These are phyloP conservation scores for Cladosporium sp. DNA, from an alignment of 2,329 filamentous ascomycete species.

Conservation along the genomic window DNA sequence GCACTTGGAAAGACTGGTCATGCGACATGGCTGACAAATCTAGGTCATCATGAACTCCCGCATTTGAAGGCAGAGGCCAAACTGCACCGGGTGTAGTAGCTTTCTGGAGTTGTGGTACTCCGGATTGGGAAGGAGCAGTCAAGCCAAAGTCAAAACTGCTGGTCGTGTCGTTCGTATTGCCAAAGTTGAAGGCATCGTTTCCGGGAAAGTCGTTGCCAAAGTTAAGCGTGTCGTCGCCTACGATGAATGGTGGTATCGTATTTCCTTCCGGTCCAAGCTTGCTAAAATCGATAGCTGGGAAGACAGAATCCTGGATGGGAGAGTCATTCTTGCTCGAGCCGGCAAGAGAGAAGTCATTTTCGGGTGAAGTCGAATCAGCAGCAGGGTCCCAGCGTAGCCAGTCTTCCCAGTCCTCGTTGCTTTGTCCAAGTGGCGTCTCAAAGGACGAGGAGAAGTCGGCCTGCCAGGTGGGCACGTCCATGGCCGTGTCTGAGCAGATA, in stretches of 20 bases:
- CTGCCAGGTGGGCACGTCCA: conserved; percentile 20
- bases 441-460: conserved; percentile 19
- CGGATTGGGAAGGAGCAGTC: conserved; percentile 26
- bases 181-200: conserved; percentile 35
- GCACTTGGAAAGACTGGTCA: conserved; percentile 26
- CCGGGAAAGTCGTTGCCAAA: conserved; percentile 28
- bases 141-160: conserved; percentile 36
- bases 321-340: conserved; percentile 40
- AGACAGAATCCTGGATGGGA: conserved; percentile 36
- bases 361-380: conserved; percentile 38
- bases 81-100: conserved; percentile 29
- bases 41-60: conserved; percentile 24
- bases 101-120: conserved; percentile 25
- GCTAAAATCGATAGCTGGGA: conserved; percentile 31
- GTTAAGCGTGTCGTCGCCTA: conserved; percentile 37
- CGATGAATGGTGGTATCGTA: conserved; percentile 36
- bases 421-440: conserved; percentile 21
- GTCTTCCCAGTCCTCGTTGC: conserved; percentile 48
- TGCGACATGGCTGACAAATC: conserved; percentile 27
- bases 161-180: conserved; percentile 26
- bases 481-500: conserved; percentile 5
- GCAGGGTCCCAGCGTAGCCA: conserved; percentile 53
- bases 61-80: conserved; percentile 32
- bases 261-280: conserved; percentile 30
- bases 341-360: conserved; percentile 36